Percentiles rank a stretch among this genome's conserved stretches.
Conservation (phyloP, 2,329 filamentous ascomycete species). For the Aureobasidium sp. region DNA sequence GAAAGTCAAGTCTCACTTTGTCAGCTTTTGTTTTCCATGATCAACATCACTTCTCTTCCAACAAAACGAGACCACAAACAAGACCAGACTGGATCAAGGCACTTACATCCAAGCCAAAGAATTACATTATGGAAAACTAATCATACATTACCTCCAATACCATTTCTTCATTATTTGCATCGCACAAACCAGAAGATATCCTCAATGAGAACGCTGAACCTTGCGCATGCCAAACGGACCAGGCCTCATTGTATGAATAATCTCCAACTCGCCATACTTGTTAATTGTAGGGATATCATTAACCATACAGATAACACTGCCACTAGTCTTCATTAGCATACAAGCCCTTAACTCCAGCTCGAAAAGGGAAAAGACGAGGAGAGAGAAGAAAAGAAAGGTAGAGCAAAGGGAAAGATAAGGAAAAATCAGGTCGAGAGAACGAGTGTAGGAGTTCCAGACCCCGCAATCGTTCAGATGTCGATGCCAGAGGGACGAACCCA, state of each 20-base stretch:
- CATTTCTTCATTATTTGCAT: background rate
- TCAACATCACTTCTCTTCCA: background rate
- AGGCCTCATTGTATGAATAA: background rate
- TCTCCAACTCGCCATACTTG: background rate
- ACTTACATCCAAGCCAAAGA: background rate
- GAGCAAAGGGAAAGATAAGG: too few relatives aligned
- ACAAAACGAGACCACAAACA: background rate
- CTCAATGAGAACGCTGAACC: background rate
- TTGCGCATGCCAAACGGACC: background rate
- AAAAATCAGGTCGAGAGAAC: background rate
- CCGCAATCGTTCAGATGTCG: background rate
- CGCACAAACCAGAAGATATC: background rate
- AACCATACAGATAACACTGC: background rate
- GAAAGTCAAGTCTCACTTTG: too few relatives aligned
- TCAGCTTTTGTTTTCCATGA: background rate
- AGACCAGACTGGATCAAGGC: too few relatives aligned
- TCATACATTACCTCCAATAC: background rate
- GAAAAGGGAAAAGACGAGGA: background rate
- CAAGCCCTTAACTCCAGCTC: background rate
- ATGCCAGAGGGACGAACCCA: background rate
- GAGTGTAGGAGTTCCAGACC: background rate
- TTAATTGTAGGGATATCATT: background rate
- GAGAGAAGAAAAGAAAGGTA: background rate
- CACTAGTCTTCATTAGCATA: background rate
- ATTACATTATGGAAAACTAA: background rate